A percentile compares a stretch with the other conserved stretches of the same genome.
phyloP scores from a whole-genome alignment of 441 rosid genomes.

The Heliophila coronopifolia region DNA sequence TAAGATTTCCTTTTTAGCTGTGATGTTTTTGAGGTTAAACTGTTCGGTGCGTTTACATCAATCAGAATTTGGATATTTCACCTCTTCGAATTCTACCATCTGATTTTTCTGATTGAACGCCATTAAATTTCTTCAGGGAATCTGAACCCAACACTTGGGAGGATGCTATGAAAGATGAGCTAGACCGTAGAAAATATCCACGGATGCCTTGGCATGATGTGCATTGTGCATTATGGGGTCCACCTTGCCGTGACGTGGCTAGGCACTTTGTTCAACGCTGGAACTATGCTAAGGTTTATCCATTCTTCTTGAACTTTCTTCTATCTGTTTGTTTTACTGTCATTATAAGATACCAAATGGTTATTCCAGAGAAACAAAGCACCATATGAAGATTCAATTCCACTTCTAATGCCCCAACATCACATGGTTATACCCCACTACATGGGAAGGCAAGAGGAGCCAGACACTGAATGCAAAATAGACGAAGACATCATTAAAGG shows the following conservation, averaged over 20 bases:
- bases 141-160: constrained; percentile 84
- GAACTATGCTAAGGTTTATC: constrained; percentile 70
- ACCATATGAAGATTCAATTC: constrained; percentile 56
- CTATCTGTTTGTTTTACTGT: not conserved
- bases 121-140: constrained; percentile 35
- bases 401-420: constrained; percentile 69
- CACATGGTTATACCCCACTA: constrained; percentile 81
- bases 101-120: not conserved
- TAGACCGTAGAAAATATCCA: constrained; percentile 56
- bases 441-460: constrained; percentile 52
- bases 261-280: constrained; percentile 72
- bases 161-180: constrained; percentile 62
- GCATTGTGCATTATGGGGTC: constrained; percentile 77
- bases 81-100: constrained; percentile 3
- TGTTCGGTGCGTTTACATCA: constrained; percentile 8
- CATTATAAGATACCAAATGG: constrained; percentile 4
- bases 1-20: constrained; percentile 23
- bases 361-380: constrained; percentile 65
- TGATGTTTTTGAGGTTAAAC: constrained; percentile 16
- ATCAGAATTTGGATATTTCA: constrained; percentile 1
- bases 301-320: constrained; percentile 12
- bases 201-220: constrained; percentile 90
- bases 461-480: constrained; percentile 40
- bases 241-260: constrained; percentile 70
- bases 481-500: constrained; percentile 37